Percentiles rank a stretch among this genome's conserved stretches.
These are phyloP conservation scores for Diaporthe ampelina DNA, from an alignment of 2,329 filamentous ascomycete genomes.

Conservation along the genomic window DNA sequence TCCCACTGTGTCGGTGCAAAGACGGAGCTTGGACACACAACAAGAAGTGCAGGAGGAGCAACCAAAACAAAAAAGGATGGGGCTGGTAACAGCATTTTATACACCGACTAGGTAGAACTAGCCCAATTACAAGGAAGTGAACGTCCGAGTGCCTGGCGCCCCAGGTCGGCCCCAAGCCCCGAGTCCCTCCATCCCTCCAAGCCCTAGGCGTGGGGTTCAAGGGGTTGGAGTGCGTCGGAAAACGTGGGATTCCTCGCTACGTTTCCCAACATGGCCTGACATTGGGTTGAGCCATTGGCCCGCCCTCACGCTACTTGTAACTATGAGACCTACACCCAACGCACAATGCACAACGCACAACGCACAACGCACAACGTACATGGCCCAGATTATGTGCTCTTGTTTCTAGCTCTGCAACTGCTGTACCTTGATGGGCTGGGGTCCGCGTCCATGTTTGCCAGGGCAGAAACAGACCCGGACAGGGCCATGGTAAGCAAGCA, in stretches of 20 bases:
- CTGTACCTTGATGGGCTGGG: slow-evolving; percentile 10
- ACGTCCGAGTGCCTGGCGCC: background rate
- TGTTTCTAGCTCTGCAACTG: background rate
- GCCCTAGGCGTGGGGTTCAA: slow-evolving; percentile 30
- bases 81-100: background rate
- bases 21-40: background rate
- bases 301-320: background rate
- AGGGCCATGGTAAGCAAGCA: slow-evolving; percentile 15
- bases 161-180: background rate
- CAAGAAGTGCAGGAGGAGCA: background rate
- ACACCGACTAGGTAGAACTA: background rate
- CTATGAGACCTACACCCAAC: background rate
- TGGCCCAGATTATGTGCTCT: background rate
- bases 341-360: background rate
- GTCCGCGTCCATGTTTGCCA: slow-evolving; percentile 3
- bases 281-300: slow-evolving; percentile 2
- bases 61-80: background rate
- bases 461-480: background rate
- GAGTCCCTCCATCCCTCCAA: background rate
- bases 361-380: background rate
- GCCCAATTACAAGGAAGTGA: background rate
- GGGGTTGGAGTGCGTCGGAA: slow-evolving; percentile 12
- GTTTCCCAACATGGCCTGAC: slow-evolving; percentile 31
- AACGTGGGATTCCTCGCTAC: slow-evolving; percentile 28
- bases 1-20: background rate